phyloP scores from a whole-genome alignment of 2,329 filamentous ascomycete genomes.

The Calonectria fujianensis region DNA sequence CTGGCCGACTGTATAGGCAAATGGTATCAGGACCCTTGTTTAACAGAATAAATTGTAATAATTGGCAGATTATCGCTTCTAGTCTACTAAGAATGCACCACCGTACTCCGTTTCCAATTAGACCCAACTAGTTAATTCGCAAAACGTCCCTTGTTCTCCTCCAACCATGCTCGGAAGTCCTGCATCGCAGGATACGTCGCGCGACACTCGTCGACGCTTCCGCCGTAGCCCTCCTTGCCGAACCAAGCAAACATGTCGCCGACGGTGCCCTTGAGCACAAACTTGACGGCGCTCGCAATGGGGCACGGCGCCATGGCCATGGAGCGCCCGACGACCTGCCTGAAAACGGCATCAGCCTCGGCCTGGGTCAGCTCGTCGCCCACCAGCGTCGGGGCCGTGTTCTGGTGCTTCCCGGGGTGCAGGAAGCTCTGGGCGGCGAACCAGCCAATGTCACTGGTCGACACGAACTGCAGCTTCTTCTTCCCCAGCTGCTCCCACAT shows the following conservation, averaged over 20 bases:
- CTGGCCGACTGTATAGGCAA: neutral
- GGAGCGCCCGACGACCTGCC: neutral
- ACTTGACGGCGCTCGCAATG: conserved; percentile 40
- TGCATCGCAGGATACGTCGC: conserved; percentile 34
- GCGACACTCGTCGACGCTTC: conserved; percentile 36
- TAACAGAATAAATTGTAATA: neutral
- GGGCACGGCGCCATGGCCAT: conserved; percentile 43
- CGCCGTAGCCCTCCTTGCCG: conserved; percentile 45
- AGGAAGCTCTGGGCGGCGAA: conserved; percentile 63
- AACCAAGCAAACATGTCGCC: conserved; percentile 48
- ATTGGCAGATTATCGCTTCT: neutral
- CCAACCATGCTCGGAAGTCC: conserved; percentile 41
- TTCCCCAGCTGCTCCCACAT: conserved; percentile 49
- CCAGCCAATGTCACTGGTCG: conserved; percentile 64
- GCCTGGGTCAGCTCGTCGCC: conserved; percentile 46
- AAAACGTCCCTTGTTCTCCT: conserved; percentile 23
- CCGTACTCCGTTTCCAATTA: neutral
- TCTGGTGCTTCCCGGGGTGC: conserved; percentile 53
- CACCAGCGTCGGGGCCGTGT: conserved; percentile 38
- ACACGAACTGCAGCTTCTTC: conserved; percentile 60
- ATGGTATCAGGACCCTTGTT: neutral
- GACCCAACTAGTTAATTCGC: neutral
- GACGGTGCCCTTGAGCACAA: conserved; percentile 39
- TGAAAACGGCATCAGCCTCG: conserved; percentile 42
- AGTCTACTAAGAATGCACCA: no score